A percentile compares a stretch with the other conserved stretches of the same genome.
Conservation (phyloP, 2,329 filamentous ascomycete genomes). For the Mollisiaceae sp. region DNA sequence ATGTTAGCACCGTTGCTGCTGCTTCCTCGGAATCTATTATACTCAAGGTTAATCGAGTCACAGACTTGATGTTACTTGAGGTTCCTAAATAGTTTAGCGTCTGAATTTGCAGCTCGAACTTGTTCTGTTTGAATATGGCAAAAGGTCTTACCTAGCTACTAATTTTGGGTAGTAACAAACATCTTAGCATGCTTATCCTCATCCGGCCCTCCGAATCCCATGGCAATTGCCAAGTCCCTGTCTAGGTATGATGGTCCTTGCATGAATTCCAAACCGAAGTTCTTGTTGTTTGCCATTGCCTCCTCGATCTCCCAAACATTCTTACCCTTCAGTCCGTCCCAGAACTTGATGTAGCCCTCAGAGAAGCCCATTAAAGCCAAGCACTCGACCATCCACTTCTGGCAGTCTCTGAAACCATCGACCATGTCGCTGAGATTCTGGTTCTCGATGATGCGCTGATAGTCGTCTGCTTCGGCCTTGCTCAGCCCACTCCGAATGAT, state of each 20-base stretch:
- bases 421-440: not conserved
- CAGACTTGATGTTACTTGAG: too few species aligned
- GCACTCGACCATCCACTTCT: conserved; percentile 11
- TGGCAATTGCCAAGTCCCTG: not conserved
- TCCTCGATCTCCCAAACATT: not conserved
- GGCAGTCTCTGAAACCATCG: conserved; percentile 8
- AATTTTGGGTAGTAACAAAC: too few species aligned
- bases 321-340: not conserved
- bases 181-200: not conserved
- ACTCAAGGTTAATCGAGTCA: too few species aligned
- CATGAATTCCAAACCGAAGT: not conserved
- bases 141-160: too few species aligned
- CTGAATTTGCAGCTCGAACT: too few species aligned
- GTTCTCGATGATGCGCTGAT: conserved; percentile 1
- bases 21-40: too few species aligned
- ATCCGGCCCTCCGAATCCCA: conserved; percentile 6
- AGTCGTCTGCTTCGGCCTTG: not conserved
- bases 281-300: not conserved
- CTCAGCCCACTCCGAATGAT: not conserved
- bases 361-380: not conserved
- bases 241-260: not conserved
- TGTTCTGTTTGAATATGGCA: too few species aligned
- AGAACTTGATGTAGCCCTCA: not conserved
- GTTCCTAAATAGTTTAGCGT: too few species aligned
- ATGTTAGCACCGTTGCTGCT: too few species aligned